Evolutionary conservation across 495 filamentous ascomycete species (phyloP).

Genomic region (Cercophora samala): DNA sequence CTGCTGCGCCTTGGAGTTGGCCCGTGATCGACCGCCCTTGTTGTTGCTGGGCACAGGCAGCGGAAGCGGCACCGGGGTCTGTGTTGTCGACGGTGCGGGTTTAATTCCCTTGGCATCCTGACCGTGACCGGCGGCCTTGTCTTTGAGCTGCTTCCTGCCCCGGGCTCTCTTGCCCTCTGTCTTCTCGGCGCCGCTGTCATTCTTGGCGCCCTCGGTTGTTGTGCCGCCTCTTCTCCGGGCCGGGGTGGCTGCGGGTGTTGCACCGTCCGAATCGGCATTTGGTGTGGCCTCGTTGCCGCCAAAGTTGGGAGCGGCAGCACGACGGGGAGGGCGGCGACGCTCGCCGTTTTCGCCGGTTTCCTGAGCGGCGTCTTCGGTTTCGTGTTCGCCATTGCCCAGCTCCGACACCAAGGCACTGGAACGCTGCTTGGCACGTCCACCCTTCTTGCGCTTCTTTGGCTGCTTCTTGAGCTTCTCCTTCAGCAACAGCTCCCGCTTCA

Average conservation of each 20-base stretch:
- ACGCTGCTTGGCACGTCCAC: slow-evolving; percentile 57
- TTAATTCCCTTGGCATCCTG: slow-evolving; percentile 35
- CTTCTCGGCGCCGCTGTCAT: slow-evolving; percentile 56
- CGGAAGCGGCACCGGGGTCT: slow-evolving; percentile 44
- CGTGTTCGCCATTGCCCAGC: slow-evolving; percentile 59
- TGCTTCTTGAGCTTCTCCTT: slow-evolving; percentile 78
- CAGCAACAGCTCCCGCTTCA: slow-evolving; percentile 81
- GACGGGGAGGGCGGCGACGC: slow-evolving; percentile 46
- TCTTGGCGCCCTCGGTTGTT: slow-evolving; percentile 32
- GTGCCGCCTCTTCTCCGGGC: slow-evolving; percentile 51
- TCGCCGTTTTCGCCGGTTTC: slow-evolving; percentile 52
- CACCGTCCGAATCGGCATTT: slow-evolving; percentile 53
- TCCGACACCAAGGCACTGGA: slow-evolving; percentile 75
- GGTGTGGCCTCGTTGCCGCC: slow-evolving; percentile 44
- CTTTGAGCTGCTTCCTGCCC: slow-evolving; percentile 43
- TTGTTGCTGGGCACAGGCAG: slow-evolving; percentile 30
- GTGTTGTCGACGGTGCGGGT: slow-evolving; percentile 22
- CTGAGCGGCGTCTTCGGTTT: slow-evolving; percentile 47
- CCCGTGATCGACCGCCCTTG: slow-evolving; percentile 45
- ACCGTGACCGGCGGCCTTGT: slow-evolving; percentile 42
- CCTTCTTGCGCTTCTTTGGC: slow-evolving; percentile 59
- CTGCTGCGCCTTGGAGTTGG: slow-evolving; percentile 44
- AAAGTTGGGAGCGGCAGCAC: slow-evolving; percentile 53
- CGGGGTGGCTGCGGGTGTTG: slow-evolving; percentile 47
- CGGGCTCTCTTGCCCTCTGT: slow-evolving; percentile 46